A percentile compares a stretch with the other conserved stretches of the same genome.
phyloP scores from a whole-genome alignment of 257 asterid species.

The Handroanthus guayacan region DNA sequence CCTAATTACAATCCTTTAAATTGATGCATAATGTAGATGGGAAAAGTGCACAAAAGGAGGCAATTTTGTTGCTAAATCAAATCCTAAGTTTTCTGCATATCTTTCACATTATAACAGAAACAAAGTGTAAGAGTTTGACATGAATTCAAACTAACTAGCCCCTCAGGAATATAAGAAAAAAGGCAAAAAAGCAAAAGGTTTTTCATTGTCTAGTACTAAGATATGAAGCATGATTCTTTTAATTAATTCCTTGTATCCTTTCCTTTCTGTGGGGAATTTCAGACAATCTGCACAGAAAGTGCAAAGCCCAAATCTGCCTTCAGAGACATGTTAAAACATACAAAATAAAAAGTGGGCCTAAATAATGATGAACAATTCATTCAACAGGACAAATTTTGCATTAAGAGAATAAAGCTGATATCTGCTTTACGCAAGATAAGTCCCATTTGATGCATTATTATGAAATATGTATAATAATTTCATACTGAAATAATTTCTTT shows the following conservation, averaged over 20 bases:
- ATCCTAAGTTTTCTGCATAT: background rate
- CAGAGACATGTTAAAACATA: slow-evolving; percentile 25
- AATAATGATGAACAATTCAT: slow-evolving; percentile 42
- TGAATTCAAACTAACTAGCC: too few species aligned
- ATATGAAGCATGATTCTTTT: background rate
- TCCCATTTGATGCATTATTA: slow-evolving; percentile 31
- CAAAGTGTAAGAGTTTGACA: background rate
- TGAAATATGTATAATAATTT: background rate
- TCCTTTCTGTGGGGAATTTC: background rate
- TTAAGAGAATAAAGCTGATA: slow-evolving; percentile 40
- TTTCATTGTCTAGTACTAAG: background rate
- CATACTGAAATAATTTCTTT: slow-evolving; percentile 23
- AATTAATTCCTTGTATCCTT: slow-evolving; percentile 8
- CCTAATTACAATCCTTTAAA: slow-evolving; percentile 1
- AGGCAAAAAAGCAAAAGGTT: background rate
- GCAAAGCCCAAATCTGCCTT: slow-evolving; percentile 18
- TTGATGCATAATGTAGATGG: slow-evolving; percentile 8
- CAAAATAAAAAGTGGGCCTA: slow-evolving; percentile 42
- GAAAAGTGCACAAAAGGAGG: background rate
- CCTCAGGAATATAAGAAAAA: too few species aligned
- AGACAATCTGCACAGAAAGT: slow-evolving; percentile 20
- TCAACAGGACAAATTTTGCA: slow-evolving; percentile 37
- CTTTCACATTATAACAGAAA: background rate
- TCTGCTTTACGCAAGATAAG: slow-evolving; percentile 57
- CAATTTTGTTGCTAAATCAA: background rate